A percentile compares a stretch with the other conserved stretches of the same genome.
Evolutionary conservation across 331 rosid genomes (phyloP).

Genomic region (Quercus phellos): DNA sequence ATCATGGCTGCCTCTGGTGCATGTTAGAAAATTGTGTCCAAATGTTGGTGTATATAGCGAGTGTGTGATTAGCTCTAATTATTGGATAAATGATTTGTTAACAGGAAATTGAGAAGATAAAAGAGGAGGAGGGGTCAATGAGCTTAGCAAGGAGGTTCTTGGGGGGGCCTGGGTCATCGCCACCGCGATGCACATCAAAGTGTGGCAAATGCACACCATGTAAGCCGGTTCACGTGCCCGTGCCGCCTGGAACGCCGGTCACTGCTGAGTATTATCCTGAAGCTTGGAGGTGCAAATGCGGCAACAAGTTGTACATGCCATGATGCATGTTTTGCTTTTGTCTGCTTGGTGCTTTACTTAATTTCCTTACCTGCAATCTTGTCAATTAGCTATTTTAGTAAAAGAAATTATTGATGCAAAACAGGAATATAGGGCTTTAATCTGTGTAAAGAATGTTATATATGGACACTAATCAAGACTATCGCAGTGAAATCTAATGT

Average conservation of each 20-base stretch:
- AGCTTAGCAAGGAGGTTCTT: slow-evolving; percentile 42
- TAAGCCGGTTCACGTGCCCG: slow-evolving; percentile 75
- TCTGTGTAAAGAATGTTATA: not conserved
- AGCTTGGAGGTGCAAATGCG: slow-evolving; percentile 98
- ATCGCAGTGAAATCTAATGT: not conserved
- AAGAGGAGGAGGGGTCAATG: not conserved
- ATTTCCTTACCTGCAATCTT: not conserved
- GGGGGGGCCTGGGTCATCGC: slow-evolving; percentile 70
- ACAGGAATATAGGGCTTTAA: not conserved
- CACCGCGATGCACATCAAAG: slow-evolving; percentile 70
- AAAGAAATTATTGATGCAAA: not conserved
- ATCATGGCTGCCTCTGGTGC: not conserved
- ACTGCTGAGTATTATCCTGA: slow-evolving; percentile 83
- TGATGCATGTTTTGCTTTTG: slow-evolving; percentile 26
- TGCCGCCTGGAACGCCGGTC: slow-evolving; percentile 89
- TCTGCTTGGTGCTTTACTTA: slow-evolving; percentile 4
- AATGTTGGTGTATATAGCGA: not conserved
- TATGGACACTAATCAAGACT: not conserved
- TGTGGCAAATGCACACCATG: slow-evolving; percentile 79
- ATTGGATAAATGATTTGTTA: not conserved
- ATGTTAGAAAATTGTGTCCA: not conserved
- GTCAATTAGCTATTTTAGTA: not conserved
- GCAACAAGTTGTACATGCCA: slow-evolving; percentile 84
- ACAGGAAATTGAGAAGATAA: slow-evolving; percentile 15
- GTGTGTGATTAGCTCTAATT: not conserved